Conservation (phyloP, 2,329 filamentous ascomycete genomes). For the Byssochlamys sp. region DNA sequence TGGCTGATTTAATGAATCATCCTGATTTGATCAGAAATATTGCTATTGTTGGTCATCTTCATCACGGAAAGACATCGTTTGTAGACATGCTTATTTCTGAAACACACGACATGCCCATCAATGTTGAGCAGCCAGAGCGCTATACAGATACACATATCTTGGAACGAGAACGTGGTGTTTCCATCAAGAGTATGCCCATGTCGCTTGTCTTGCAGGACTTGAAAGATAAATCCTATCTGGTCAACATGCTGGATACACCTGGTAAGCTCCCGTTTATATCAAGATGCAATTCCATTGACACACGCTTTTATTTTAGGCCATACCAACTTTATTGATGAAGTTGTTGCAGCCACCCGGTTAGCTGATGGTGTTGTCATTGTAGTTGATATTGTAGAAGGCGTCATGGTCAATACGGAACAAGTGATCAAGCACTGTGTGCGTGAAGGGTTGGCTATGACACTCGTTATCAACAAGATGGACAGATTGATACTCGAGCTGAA, state of each 20-base stretch:
- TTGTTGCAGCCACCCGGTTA: conserved; percentile 74
- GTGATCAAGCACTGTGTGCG: conserved; percentile 92
- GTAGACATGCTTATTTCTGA: conserved; percentile 97
- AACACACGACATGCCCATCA: conserved; percentile 76
- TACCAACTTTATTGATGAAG: conserved; percentile 96
- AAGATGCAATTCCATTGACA: too few relatives aligned
- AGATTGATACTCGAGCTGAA: conserved; percentile 88
- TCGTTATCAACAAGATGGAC: conserved; percentile 97
- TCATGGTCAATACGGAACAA: conserved; percentile 94
- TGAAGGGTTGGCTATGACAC: conserved; percentile 75
- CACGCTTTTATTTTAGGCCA: too few relatives aligned
- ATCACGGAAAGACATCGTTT: conserved; percentile 95
- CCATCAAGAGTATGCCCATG: conserved; percentile 90
- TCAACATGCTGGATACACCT: conserved; percentile 95
- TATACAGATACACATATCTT: conserved; percentile 89
- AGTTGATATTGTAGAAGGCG: conserved; percentile 94
- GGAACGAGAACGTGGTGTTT: conserved; percentile 80
- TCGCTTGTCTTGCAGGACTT: conserved; percentile 79
- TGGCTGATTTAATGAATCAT: conserved; percentile 92
- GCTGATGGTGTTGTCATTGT: conserved; percentile 88
- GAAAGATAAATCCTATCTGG: conserved; percentile 83
- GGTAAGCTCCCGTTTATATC: too few relatives aligned
- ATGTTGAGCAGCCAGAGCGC: conserved; percentile 72
- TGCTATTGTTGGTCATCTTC: conserved; percentile 80
- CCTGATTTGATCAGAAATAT: conserved; percentile 90